phyloP scores from a whole-genome alignment of 192 early-diverging fungal genomes.

The Helicostylum pulchrum region DNA sequence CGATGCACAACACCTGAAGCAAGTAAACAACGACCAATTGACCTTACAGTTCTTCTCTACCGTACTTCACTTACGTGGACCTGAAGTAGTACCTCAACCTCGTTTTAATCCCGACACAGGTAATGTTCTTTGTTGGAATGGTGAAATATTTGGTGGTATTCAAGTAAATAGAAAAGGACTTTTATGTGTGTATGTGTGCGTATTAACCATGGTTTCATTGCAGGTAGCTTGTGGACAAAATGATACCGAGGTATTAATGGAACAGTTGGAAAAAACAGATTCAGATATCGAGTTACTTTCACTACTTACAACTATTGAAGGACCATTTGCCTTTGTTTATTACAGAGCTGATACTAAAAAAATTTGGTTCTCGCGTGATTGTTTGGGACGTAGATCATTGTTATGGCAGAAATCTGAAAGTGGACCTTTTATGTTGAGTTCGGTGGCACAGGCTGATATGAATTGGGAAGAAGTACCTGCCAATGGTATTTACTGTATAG shows the following conservation, averaged over 20 bases:
- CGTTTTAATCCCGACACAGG: slow-evolving; percentile 37
- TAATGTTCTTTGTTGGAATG: slow-evolving; percentile 79
- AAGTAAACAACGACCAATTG: background rate
- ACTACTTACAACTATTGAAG: slow-evolving; percentile 58
- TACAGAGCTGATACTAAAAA: slow-evolving; percentile 31
- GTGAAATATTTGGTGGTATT: slow-evolving; percentile 84
- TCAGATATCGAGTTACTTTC: slow-evolving; percentile 34
- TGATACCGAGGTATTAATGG: slow-evolving; percentile 50
- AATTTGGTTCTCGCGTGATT: slow-evolving; percentile 86
- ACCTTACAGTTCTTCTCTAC: slow-evolving; percentile 46
- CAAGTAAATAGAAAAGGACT: slow-evolving; percentile 35
- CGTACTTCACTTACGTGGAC: slow-evolving; percentile 72
- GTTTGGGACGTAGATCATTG: slow-evolving; percentile 79
- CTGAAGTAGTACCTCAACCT: slow-evolving; percentile 54
- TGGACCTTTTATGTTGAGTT: slow-evolving; percentile 43
- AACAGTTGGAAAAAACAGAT: slow-evolving; percentile 20
- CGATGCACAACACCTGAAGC: slow-evolving; percentile 43
- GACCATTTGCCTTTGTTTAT: slow-evolving; percentile 81
- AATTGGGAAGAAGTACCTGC: slow-evolving; percentile 76
- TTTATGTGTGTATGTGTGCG: slow-evolving; percentile 1
- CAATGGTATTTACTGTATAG: slow-evolving; percentile 69
- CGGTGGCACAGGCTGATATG: slow-evolving; percentile 25
- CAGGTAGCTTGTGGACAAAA: slow-evolving; percentile 41
- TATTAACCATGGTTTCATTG: slow-evolving; percentile 1
- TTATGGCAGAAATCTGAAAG: slow-evolving; percentile 52